Conservation (phyloP, 352 stramenopile species). For the Phytopythium cucurbitacearum region DNA sequence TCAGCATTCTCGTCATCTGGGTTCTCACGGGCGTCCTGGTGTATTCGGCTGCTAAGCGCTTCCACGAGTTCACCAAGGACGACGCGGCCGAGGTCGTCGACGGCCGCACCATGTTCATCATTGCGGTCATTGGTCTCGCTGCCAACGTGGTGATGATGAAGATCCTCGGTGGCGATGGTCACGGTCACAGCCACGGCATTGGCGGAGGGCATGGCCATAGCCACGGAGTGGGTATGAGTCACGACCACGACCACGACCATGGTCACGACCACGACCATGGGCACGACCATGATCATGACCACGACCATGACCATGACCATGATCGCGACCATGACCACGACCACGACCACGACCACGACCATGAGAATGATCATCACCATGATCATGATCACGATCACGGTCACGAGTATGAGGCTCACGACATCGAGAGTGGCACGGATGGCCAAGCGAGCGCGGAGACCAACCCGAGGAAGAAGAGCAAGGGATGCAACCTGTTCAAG, state of each 20-base stretch:
- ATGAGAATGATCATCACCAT: slow-evolving; percentile 28
- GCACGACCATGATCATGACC: slow-evolving; percentile 5
- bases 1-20: slow-evolving; percentile 91
- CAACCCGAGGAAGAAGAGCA: no score
- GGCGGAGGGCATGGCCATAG: slow-evolving; percentile 32
- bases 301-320: slow-evolving; percentile 9
- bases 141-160: slow-evolving; percentile 96
- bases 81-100: slow-evolving; percentile 87
- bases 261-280: slow-evolving; percentile 17
- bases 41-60: slow-evolving; percentile 90
- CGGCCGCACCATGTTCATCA: slow-evolving; percentile 96
- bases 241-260: slow-evolving; percentile 18
- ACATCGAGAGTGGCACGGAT: slow-evolving; percentile 9
- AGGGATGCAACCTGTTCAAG: no score
- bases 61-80: slow-evolving; percentile 68
- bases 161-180: slow-evolving; percentile 67
- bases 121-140: slow-evolving; percentile 93
- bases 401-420: slow-evolving; percentile 13
- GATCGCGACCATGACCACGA: slow-evolving; percentile 9
- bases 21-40: slow-evolving; percentile 93
- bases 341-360: slow-evolving; percentile 26
- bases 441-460: no score
- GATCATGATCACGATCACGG: slow-evolving; percentile 15
- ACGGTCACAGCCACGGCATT: slow-evolving; percentile 63
- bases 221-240: slow-evolving; percentile 14